A percentile compares a stretch with the other conserved stretches of the same genome.
These are phyloP conservation scores for Talaromyces sp. DNA, from an alignment of 2,329 filamentous ascomycete genomes.

Conservation along the genomic window DNA sequence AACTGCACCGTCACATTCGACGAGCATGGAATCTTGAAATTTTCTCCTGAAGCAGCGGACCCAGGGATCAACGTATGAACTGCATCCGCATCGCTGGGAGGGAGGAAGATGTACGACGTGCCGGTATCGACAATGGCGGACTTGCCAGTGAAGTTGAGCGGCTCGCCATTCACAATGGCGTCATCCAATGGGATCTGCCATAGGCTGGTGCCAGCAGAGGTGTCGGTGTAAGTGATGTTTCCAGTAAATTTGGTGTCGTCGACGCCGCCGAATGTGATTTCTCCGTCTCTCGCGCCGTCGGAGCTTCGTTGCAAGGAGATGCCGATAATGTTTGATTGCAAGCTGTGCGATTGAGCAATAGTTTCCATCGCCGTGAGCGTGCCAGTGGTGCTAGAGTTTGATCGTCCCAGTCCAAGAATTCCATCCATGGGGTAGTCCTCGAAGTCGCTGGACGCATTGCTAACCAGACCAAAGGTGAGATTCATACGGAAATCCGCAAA, in stretches of 20 bases:
- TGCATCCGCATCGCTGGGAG: slow-evolving; percentile 58
- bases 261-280: slow-evolving; percentile 68
- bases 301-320: slow-evolving; percentile 63
- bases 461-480: slow-evolving; percentile 68
- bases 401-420: slow-evolving; percentile 71
- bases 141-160: slow-evolving; percentile 48
- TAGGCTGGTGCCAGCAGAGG: slow-evolving; percentile 48
- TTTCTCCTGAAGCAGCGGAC: slow-evolving; percentile 52
- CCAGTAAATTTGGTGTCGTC: slow-evolving; percentile 64
- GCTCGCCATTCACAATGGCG: slow-evolving; percentile 56
- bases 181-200: slow-evolving; percentile 72
- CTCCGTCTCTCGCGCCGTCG: slow-evolving; percentile 65
- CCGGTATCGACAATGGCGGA: slow-evolving; percentile 77
- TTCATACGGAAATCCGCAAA: slow-evolving; percentile 61
- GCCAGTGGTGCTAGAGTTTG: slow-evolving; percentile 41
- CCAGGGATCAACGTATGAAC: slow-evolving; percentile 65
- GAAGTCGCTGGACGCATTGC: slow-evolving; percentile 68
- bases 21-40: slow-evolving; percentile 69
- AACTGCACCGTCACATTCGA: slow-evolving; percentile 58
- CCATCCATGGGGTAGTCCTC: slow-evolving; percentile 77
- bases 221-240: slow-evolving; percentile 60
- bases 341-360: slow-evolving; percentile 51
- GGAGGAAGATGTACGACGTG: slow-evolving; percentile 73
- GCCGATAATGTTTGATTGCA: slow-evolving; percentile 64
- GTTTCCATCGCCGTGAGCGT: slow-evolving; percentile 44